Evolutionary conservation across 306 rosid species (phyloP), one percentile per base, ranked within the genome.

Genomic region (Rubus parviflorus): DNA sequence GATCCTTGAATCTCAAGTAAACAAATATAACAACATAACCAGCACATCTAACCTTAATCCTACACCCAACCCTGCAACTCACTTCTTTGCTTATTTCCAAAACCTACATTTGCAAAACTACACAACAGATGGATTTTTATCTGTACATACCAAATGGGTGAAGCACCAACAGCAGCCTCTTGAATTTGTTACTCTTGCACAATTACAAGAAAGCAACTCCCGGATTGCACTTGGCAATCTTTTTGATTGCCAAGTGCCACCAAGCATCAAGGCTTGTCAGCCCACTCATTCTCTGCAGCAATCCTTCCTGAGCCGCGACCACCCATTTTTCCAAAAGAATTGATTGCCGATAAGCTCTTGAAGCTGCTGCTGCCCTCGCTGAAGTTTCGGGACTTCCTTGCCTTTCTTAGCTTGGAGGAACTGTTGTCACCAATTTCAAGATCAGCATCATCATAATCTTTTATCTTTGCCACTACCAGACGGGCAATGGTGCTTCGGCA

Each of bases 291-390:
- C 67, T 88, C 96, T 16, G 91, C 83, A 49, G 85, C 90, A 79
- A 89, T 81, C 81, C 87, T 86, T 72, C 92, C 97, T 0, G 97
- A 88, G 73, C 91, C 81, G 2, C 88, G 91, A 54, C 91, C 89
- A 1, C 84, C 88, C 73, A 92, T 82, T 83, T 88, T 95, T 72
- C 97, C 99, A 10, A 87, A 89, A 10, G 99, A 75, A 17, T 87
- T 87, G 15, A 89, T 83, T 5, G 85, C 83, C 3, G 98, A 83
- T 76, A 88, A 45, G 75, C 96, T 86, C 88, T 91, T 95, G 83
- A 92, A 88, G 87, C 94, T 91, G 88, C 97, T 90, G 83, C 97
- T 95, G 19, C 87, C 88, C 78, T 95, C 97, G 7, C 88, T 87
- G 65, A 87, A 81, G 93, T 89, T 95, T 38, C 78, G 83, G 38